These are phyloP conservation scores for Aphanomyces stellatus DNA, from an alignment of 352 stramenopile species.

Conservation along the genomic window DNA sequence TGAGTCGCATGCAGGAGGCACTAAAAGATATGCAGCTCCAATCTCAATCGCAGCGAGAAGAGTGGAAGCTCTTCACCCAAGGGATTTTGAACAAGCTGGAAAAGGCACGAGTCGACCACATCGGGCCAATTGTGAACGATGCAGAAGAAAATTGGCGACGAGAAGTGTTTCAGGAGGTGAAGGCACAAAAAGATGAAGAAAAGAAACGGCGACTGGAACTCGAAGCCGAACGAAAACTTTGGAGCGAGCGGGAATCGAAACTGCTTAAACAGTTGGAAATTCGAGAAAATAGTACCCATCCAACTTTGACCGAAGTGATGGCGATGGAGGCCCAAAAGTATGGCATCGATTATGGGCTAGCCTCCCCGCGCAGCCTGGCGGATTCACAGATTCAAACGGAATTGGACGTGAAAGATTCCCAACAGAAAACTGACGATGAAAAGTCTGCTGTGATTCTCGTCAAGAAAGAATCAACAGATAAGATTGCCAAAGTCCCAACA, in stretches of 20 bases:
- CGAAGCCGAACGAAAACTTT: not conserved
- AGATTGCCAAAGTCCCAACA: too few species aligned
- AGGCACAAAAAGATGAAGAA: constrained; percentile 5
- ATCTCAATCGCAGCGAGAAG: constrained; percentile 46
- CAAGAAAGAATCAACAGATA: not conserved
- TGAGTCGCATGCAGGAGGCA: constrained; percentile 47
- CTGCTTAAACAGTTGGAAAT: constrained; percentile 30
- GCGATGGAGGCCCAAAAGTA: constrained; percentile 55
- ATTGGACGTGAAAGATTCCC: not conserved
- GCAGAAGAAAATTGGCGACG: not conserved
- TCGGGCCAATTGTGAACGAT: constrained; percentile 6
- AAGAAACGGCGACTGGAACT: not conserved
- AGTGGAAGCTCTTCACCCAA: constrained; percentile 57
- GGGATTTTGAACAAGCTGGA: constrained; percentile 22
- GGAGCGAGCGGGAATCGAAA: not conserved
- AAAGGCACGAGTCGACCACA: not conserved
- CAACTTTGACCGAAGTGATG: constrained; percentile 42
- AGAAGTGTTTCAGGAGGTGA: constrained; percentile 10
- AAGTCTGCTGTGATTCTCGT: not conserved
- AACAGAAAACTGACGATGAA: constrained; percentile 14
- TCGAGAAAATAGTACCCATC: constrained; percentile 33
- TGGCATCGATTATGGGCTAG: constrained; percentile 36
- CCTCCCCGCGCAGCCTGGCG: not conserved
- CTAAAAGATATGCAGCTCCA: constrained; percentile 60
- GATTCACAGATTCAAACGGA: constrained; percentile 13